These are phyloP conservation scores for Paramyrothecium sp. DNA, from an alignment of 2,329 filamentous ascomycete genomes.

Conservation along the genomic window DNA sequence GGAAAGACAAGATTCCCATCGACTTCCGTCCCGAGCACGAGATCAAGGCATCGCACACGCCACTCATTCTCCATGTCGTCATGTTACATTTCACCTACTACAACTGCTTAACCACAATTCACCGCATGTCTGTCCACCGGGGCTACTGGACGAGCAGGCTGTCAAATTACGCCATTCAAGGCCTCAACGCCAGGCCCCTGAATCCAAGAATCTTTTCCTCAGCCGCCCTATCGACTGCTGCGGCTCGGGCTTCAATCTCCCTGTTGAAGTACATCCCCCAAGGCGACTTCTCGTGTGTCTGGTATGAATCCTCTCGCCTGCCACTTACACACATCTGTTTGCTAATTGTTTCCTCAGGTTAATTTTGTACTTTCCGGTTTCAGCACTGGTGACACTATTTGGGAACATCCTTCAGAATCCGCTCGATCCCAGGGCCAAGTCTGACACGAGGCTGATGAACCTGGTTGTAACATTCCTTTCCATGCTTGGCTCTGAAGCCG, in stretches of 20 bases:
- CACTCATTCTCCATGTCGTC: slow-evolving; percentile 90
- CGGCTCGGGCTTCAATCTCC: slow-evolving; percentile 88
- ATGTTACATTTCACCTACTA: slow-evolving; percentile 97
- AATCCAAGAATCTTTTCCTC: slow-evolving; percentile 95
- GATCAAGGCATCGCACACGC: slow-evolving; percentile 89
- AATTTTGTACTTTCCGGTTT: slow-evolving; percentile 94
- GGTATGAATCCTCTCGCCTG: slow-evolving; percentile 56
- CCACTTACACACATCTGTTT: background rate
- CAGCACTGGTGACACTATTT: slow-evolving; percentile 90
- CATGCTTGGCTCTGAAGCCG: slow-evolving; percentile 83
- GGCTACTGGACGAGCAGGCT: slow-evolving; percentile 97
- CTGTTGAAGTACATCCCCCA: slow-evolving; percentile 95
- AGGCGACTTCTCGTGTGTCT: slow-evolving; percentile 91
- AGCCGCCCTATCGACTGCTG: slow-evolving; percentile 87
- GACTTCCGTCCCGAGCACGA: slow-evolving; percentile 98
- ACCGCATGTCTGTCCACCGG: slow-evolving; percentile 97
- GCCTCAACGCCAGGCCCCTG: slow-evolving; percentile 82
- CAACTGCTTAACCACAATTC: slow-evolving; percentile 95
- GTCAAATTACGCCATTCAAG: slow-evolving; percentile 93
- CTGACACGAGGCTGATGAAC: slow-evolving; percentile 88
- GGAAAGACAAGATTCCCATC: slow-evolving; percentile 93
- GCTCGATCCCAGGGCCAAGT: slow-evolving; percentile 80
- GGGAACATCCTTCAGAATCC: slow-evolving; percentile 97
- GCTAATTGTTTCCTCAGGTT: slow-evolving; percentile 54
- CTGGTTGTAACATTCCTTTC: slow-evolving; percentile 90